Evolutionary conservation across 495 filamentous ascomycete genomes (phyloP), one percentile per base, ranked within the genome.

Genomic region (Penicillium salamii): DNA sequence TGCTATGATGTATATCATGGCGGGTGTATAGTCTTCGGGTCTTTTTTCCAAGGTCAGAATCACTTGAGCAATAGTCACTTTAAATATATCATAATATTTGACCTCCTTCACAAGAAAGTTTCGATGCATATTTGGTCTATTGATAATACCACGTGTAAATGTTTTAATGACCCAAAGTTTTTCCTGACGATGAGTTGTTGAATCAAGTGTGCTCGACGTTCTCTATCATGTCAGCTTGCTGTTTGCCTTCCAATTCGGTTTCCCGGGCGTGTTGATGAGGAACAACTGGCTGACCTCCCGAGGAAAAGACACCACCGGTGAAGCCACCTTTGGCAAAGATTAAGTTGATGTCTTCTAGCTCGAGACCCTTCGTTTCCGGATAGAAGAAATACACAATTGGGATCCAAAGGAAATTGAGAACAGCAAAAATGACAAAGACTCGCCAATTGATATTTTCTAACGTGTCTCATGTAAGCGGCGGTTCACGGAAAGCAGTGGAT

Each of bases 341-440:
- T 17, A 65, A 63, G 47, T 78, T 70, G 37, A 78, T 63, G n/a
- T 77, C 66, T 53, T 79, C 77, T 13, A 79, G 58, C 28, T 63
- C 58, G 11, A 75, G 55, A 2, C 74, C 73, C 29, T 74, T 71
- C 1, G 67, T 75, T 44, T 75, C 69, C 3, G 72, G 72, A 39
- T 66, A 75, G 53, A 75, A 70, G 17, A 68, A 46, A 35, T 69
- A 75, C 8, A 74, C 67, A 17, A 61, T 56, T 0, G 60, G 56
- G 32, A 74, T 57, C 41, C 56, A 63, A 14, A 48, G 28, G 1
- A 61, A 59, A 47, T 70, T 72, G 37, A 75, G 61, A 11, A 69
- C 56, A 0, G 76, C 75, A 57, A 75, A 81, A 9, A 78, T 64
- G 41, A 80, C 67, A 47, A 75, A 81, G 21, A 72, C 75, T 19